Evolutionary conservation across 345 rosid species (phyloP).

Genomic region (Nephelium lappaceum): DNA sequence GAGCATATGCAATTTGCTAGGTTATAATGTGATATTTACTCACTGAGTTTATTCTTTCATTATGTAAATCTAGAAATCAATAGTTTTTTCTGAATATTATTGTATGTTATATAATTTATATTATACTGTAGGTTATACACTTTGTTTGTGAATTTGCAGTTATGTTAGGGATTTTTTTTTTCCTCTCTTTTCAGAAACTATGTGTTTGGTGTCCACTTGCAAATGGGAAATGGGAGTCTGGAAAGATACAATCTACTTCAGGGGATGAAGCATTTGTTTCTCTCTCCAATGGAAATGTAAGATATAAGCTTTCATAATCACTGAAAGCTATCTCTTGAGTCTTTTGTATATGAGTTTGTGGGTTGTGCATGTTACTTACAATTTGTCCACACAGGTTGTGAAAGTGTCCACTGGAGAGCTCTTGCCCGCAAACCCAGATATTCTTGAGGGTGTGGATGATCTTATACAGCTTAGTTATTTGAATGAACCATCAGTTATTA

Average conservation of each 20-base stretch:
- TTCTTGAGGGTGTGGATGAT: slow-evolving; percentile 84
- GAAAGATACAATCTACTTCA: slow-evolving; percentile 70
- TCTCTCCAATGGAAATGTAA: slow-evolving; percentile 69
- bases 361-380: slow-evolving; percentile 30
- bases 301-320: slow-evolving; percentile 25
- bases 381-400: slow-evolving; percentile 55
- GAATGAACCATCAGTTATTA: slow-evolving; percentile 92
- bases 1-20: neutral
- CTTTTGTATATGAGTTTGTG: slow-evolving; percentile 20
- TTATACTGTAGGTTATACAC: neutral
- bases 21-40: neutral
- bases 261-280: slow-evolving; percentile 68
- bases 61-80: neutral
- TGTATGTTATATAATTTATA: neutral
- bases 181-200: slow-evolving; percentile 61
- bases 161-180: slow-evolving; percentile 12
- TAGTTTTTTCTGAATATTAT: neutral
- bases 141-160: slow-evolving; percentile 9
- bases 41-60: neutral
- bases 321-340: slow-evolving; percentile 13
- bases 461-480: slow-evolving; percentile 92
- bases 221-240: slow-evolving; percentile 72
- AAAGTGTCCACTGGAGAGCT: slow-evolving; percentile 72
- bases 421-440: slow-evolving; percentile 93
- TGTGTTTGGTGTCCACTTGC: slow-evolving; percentile 75